These are phyloP conservation scores for Aspergillus sojae DNA, from an alignment of 2,329 filamentous ascomycete species.

Conservation along the genomic window DNA sequence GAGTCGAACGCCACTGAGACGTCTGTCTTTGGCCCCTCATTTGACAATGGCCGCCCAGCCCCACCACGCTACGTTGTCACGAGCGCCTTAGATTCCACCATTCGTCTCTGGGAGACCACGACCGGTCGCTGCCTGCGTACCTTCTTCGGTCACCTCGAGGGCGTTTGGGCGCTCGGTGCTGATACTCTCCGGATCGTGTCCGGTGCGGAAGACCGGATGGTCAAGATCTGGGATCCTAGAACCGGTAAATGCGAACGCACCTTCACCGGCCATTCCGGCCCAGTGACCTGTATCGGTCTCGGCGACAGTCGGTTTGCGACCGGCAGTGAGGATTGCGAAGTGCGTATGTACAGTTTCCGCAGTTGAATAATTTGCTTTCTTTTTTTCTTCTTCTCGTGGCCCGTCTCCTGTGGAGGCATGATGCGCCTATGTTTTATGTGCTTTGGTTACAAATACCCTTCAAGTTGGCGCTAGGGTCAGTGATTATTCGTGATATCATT, in stretches of 20 bases:
- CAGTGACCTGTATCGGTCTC: constrained; percentile 89
- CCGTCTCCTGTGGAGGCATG: constrained; percentile 1
- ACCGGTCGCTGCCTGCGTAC: constrained; percentile 82
- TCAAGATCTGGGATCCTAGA: constrained; percentile 93
- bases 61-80: constrained; percentile 93
- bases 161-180: constrained; percentile 89
- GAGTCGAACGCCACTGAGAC: constrained; percentile 41
- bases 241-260: constrained; percentile 91
- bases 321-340: constrained; percentile 90
- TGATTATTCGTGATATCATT: background rate
- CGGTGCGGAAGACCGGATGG: constrained; percentile 89
- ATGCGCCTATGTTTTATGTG: background rate
- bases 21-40: constrained; percentile 64
- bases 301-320: constrained; percentile 88
- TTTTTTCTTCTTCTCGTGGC: constrained; percentile 12
- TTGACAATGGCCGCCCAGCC: constrained; percentile 66
- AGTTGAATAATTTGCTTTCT: constrained; percentile 25
- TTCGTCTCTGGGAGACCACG: constrained; percentile 87
- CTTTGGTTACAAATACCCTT: constrained; percentile 9
- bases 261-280: constrained; percentile 85
- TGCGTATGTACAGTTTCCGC: constrained; percentile 79
- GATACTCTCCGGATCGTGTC: constrained; percentile 87
- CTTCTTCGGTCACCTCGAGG: constrained; percentile 96
- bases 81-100: constrained; percentile 85
- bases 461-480: constrained; percentile 1